These are phyloP conservation scores for Stipa capillata DNA, from an alignment of 176 grass and related monocot genomes.

Conservation along the genomic window DNA sequence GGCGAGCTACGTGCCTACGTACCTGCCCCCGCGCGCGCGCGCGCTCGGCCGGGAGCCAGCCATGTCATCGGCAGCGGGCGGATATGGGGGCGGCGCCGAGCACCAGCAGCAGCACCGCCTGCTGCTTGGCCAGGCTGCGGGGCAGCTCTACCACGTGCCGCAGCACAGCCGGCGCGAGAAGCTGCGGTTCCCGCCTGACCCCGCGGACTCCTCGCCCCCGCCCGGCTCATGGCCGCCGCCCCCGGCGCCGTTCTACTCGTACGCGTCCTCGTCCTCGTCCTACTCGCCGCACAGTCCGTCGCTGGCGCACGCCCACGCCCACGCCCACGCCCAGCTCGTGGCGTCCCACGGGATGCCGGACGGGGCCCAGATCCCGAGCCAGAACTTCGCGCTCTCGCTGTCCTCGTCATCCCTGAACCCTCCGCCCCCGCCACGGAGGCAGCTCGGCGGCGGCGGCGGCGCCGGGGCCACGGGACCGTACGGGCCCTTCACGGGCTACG, in stretches of 20 bases:
- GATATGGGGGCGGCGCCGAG: conserved; percentile 33
- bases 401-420: conserved; percentile 47
- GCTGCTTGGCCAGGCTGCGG: conserved; percentile 44
- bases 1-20: neutral
- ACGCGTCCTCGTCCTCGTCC: conserved; percentile 41
- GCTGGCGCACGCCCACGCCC: conserved; percentile 29
- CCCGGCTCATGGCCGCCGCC: conserved; percentile 27
- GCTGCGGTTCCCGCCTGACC: conserved; percentile 74
- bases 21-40: neutral
- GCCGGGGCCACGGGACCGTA: conserved; percentile 39
- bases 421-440: conserved; percentile 30
- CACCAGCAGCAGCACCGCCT: conserved; percentile 42
- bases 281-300: conserved; percentile 47
- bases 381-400: conserved; percentile 55
- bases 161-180: conserved; percentile 92
- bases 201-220: conserved; percentile 8
- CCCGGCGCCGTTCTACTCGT: conserved; percentile 23
- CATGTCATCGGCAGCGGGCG: conserved; percentile 66
- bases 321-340: conserved; percentile 25
- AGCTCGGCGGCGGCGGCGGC: conserved; percentile 1
- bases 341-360: conserved; percentile 23
- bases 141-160: conserved; percentile 85
- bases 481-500: conserved; percentile 91
- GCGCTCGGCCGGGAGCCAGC: neutral
- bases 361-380: conserved; percentile 53